Conservation (phyloP, 108 stramenopile species). For the Cyclotella sp. region DNA sequence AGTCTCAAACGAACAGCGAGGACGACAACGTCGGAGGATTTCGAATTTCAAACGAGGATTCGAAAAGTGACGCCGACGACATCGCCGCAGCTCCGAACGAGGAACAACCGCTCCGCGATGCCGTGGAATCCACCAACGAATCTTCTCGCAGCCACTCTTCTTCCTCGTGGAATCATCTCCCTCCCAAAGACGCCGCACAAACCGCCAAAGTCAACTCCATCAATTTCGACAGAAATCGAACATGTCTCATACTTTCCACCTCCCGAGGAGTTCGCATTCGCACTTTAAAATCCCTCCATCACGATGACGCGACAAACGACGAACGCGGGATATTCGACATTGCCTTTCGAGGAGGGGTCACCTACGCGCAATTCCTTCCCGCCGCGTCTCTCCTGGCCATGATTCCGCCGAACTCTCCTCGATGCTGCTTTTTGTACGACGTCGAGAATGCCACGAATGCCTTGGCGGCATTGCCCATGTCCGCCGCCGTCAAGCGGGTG, state of each 20-base stretch:
- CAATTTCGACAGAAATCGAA: conserved; percentile 49
- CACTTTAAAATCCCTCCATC: conserved; percentile 36
- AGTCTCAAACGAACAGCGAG: not conserved
- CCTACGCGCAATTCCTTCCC: conserved; percentile 46
- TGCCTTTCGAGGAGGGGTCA: conserved; percentile 37
- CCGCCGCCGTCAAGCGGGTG: conserved; percentile 49
- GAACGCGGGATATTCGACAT: conserved; percentile 34
- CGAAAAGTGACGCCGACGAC: not conserved
- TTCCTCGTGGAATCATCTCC: conserved; percentile 15
- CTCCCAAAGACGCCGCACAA: not conserved
- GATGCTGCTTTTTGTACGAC: conserved; percentile 47
- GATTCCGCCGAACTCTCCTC: conserved; percentile 38
- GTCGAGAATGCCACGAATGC: conserved; percentile 30
- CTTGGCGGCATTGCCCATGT: conserved; percentile 41
- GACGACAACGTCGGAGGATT: not conserved
- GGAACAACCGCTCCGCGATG: not conserved
- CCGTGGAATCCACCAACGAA: conserved; percentile 22
- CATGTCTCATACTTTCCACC: conserved; percentile 46
- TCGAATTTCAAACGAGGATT: not conserved
- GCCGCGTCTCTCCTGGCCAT: conserved; percentile 31
- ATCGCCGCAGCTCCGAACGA: not conserved
- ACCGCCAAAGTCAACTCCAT: conserved; percentile 40
- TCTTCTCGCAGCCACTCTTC: conserved; percentile 14
- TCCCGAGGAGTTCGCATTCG: conserved; percentile 47
- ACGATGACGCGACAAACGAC: not conserved